Evolutionary conservation across 805 yeast genomes (phyloP), one percentile per base, ranked within the genome.

Genomic region (Wickerhamiella occidentalis): DNA sequence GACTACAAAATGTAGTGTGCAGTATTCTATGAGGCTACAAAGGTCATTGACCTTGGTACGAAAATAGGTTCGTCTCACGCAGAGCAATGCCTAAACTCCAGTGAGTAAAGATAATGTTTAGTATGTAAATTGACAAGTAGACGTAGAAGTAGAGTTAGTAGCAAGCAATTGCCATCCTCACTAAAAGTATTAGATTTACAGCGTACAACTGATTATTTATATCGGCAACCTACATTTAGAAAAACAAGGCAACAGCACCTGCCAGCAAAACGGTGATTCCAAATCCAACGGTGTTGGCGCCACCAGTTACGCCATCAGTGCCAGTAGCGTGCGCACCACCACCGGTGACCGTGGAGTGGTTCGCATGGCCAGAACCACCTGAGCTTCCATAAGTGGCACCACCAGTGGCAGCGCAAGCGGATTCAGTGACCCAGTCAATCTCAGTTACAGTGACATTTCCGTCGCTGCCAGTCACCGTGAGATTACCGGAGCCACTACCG

Each of bases 401-500:
- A n/a, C 42, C 42, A 26, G 42, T 23, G n/a, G 44, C 30, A n/a
- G 44, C 15, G 30, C 44, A 40, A 19, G 13, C 30, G 22, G 44
- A 23, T 23, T 19, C 44, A 25, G 44, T 25, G 8, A 40, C 30
- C 44, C 44, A 40, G 19, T 25, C 44, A n/a, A 22, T 22, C 6
- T 21, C 30, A n/a, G 44, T 40, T 11, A 25, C 30, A 12, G 44
- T 40, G 19, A 40, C 44, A 15, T 40, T 15, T 4, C 44, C 44
- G 21, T 40, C 30, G n/a, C 21, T 15, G 19, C 30, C 44, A 40
- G 44, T 40, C 19, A 23, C 23, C n/a, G 38, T 33, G 15, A 33
- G n/a, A 11, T 12, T 33, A 15, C 19, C 38, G 21, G 44, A 9
- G 6, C n/a, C 19, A 8, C 21, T n/a, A 12, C 44, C 44, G 22